Evolutionary conservation across 2,329 filamentous ascomycete genomes (phyloP), one percentile per base, ranked within the genome.

Genomic region (Clonostachys chloroleuca): DNA sequence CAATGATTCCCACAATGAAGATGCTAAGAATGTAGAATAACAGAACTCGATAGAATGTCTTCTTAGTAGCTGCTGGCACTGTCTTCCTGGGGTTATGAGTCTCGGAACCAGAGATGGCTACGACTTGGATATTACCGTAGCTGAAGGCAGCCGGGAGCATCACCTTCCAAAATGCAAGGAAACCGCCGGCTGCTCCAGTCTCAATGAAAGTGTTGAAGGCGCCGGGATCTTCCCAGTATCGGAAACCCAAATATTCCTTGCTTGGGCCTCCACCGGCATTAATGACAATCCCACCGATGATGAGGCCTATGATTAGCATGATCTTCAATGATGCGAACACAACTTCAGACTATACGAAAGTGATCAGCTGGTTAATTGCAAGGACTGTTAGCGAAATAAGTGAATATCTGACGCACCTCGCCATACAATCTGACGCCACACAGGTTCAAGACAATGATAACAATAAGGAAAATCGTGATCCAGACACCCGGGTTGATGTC

Each of bases 351-450:
- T 30, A 30, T 6, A 30, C 24, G 24, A 30, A 10, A 30, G 24
- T 30, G 24, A 9, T 30, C 24, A 30, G 64, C 49, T 44, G 52
- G 45, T 37, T 3, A 5, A 16, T 45, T 20, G 46, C 43, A 18
- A 35, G 5, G 16, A 69, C 83, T 71, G 69, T 96, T 74, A 45
- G 92, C 82, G 34, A 89, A 87, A 60, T 95, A 94, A 47, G 91
- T 72, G 55, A 95, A 95, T 59, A 95, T 90, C 14, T 10, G 24
- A 10, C 24, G 24, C 24, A 89, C 89, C 66, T 95, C 91, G 59
- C 90, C 91, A 56, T 95, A 96, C 24, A 87, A 89, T 59, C 87
- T 88, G 52, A 96, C 87, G 44, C 91, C 90, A 58, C 92, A 94
- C 53, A 95, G 65, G 62, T 96, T 96, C 68, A 96, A 95, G 33